phyloP scores from a whole-genome alignment of 257 asterid species.

The Fraxinus americana region DNA sequence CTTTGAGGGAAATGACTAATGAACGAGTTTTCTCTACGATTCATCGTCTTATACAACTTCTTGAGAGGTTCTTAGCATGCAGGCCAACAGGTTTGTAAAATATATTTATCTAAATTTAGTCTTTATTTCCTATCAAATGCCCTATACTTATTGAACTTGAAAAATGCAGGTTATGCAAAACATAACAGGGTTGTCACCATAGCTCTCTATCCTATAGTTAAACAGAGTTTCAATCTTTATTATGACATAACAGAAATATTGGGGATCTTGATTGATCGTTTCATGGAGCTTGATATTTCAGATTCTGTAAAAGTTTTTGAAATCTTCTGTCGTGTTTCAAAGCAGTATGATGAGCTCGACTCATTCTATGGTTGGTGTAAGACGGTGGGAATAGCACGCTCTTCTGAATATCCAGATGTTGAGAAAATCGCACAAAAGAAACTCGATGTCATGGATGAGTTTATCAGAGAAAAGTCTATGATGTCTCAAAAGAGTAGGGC shows the following conservation, averaged over 20 bases:
- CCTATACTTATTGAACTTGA: neutral
- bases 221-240: slow-evolving; percentile 76
- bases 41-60: slow-evolving; percentile 74
- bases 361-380: slow-evolving; percentile 72
- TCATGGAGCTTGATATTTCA: slow-evolving; percentile 75
- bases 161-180: slow-evolving; percentile 64
- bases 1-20: slow-evolving; percentile 59
- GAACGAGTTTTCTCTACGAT: slow-evolving; percentile 59
- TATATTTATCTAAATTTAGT: neutral
- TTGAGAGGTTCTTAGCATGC: slow-evolving; percentile 78
- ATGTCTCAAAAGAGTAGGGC: slow-evolving; percentile 34
- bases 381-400: slow-evolving; percentile 59
- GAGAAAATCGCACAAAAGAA: slow-evolving; percentile 71
- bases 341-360: slow-evolving; percentile 87
- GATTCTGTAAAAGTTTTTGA: slow-evolving; percentile 69
- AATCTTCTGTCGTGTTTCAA: slow-evolving; percentile 66
- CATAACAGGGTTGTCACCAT: slow-evolving; percentile 67
- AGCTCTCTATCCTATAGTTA: slow-evolving; percentile 72
- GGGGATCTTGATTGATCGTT: slow-evolving; percentile 68
- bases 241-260: slow-evolving; percentile 71
- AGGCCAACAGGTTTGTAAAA: slow-evolving; percentile 71
- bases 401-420: slow-evolving; percentile 81
- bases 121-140: neutral
- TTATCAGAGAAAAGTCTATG: slow-evolving; percentile 59
- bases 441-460: slow-evolving; percentile 87